phyloP scores from a whole-genome alignment of 345 rosid genomes.

The Trapa bicornis region DNA sequence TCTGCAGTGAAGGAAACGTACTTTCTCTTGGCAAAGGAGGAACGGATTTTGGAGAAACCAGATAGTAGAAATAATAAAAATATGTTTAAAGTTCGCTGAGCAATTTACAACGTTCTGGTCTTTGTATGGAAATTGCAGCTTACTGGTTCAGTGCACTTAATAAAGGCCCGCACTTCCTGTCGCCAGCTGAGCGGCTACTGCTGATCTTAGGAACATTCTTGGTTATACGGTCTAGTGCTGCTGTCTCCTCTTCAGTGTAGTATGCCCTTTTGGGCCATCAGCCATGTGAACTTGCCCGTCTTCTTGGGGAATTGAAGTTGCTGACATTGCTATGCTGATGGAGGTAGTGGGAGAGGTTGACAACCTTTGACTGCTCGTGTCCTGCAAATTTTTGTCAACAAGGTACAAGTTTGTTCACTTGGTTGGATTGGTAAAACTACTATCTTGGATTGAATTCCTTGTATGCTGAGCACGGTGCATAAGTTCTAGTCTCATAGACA shows the following conservation, averaged over 20 bases:
- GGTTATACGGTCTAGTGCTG: not conserved
- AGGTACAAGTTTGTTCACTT: not conserved
- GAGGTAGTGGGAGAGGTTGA: not conserved
- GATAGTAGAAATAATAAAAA: not conserved
- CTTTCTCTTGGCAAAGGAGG: not conserved
- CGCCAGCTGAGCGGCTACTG: not conserved
- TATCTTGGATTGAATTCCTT: not conserved
- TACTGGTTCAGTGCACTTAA: not conserved
- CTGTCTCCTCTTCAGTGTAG: slow-evolving; percentile 1
- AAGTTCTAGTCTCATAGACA: not conserved
- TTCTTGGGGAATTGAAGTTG: not conserved
- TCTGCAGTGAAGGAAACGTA: not conserved
- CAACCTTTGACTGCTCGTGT: not conserved
- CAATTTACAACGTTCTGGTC: not conserved
- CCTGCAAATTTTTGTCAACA: not conserved
- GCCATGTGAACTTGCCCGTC: not conserved
- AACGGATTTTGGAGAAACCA: not conserved
- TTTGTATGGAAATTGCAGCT: not conserved
- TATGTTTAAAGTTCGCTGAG: not conserved
- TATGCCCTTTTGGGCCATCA: not conserved
- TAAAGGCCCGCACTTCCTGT: not conserved
- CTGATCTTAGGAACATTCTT: not conserved
- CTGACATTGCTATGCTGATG: not conserved
- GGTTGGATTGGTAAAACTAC: not conserved
- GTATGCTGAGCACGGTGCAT: too few species aligned